Evolutionary conservation across 352 stramenopile genomes (phyloP).

Genomic region (Globisporangium heterothallicum): DNA sequence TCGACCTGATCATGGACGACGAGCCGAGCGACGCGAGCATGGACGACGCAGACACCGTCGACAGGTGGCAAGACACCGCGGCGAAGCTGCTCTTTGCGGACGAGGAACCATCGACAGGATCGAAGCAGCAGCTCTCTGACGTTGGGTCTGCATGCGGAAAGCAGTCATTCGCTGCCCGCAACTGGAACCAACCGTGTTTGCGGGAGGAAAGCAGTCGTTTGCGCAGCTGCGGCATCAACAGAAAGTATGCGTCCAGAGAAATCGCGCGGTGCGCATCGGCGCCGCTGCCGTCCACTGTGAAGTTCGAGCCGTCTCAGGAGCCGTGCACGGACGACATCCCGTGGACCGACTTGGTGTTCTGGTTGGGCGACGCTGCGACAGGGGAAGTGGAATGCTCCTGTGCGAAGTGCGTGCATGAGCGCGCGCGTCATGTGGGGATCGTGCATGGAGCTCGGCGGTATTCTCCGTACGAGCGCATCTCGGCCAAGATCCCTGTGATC

Average conservation of each 20-base stretch:
- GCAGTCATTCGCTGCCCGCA: neutral
- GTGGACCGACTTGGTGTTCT: slow-evolving; percentile 52
- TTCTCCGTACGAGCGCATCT: slow-evolving; percentile 39
- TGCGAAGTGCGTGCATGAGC: slow-evolving; percentile 18
- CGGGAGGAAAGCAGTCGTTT: neutral
- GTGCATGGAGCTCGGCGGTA: slow-evolving; percentile 9
- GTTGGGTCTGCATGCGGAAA: neutral
- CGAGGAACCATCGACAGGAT: neutral
- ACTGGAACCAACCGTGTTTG: neutral
- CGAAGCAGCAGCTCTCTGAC: neutral
- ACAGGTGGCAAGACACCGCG: slow-evolving; percentile 10
- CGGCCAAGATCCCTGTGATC: slow-evolving; percentile 53
- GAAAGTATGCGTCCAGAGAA: neutral
- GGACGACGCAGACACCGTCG: neutral
- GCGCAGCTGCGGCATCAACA: neutral
- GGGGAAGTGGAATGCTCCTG: slow-evolving; percentile 46
- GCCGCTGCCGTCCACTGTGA: neutral
- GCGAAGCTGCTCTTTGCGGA: slow-evolving; percentile 9
- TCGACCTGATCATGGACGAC: slow-evolving; percentile 16
- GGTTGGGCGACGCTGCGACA: slow-evolving; percentile 41
- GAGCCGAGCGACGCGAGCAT: neutral
- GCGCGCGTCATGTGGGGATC: neutral
- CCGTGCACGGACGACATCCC: slow-evolving; percentile 51
- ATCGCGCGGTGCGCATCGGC: neutral
- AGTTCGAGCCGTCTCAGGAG: slow-evolving; percentile 44